Evolutionary conservation across 257 asterid genomes (phyloP), one percentile per base, ranked within the genome.

Genomic region (Fraxinus anomala): DNA sequence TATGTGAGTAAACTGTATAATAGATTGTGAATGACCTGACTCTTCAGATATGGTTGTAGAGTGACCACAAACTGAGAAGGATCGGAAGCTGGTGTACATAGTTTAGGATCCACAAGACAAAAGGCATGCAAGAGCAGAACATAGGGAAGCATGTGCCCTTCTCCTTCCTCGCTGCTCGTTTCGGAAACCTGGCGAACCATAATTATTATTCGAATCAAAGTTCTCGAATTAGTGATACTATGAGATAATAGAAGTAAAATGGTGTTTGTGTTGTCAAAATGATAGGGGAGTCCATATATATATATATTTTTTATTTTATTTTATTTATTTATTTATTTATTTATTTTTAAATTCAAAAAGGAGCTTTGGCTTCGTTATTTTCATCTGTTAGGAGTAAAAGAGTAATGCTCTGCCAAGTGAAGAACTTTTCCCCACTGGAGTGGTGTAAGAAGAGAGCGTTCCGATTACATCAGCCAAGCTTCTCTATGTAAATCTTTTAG

Each of bases 61-160:
- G 99, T 96, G 84, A 91, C 89, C 78, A 93, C 89, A 91, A 96
- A 96, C 85, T 92, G 96, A 17, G 99, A 90, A 87, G 99, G 96
- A 89, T 96, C 97, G 75, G 99, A 90, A 79, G 97, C 88, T 73
- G 99, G 99, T 68, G 95, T 92, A 80, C 99, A 93, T 73, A 96
- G 85, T 75, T 89, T 82, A 78, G 98, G 98, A 82, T 96, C 98
- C 72, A 93, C 98, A 30, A 85, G 87, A 86, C 98, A 93, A 81
- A 93, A 96, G 80, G 98, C 91, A 82, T 96, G 99, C 83, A 96
- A 82, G 81, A 96, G 96, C 80, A 90, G 87, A 83, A 93, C 86
- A 84, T 93, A 93, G 13, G 98, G 99, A 81, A 92, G 96, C 98
- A 94, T 93, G 23, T 59, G 89, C 68, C 81, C 93, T 75, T 95